Base-by-base conservation (phyloP, 129 eudicot genomes). In the Chrysanthemum makinoi region DNA sequence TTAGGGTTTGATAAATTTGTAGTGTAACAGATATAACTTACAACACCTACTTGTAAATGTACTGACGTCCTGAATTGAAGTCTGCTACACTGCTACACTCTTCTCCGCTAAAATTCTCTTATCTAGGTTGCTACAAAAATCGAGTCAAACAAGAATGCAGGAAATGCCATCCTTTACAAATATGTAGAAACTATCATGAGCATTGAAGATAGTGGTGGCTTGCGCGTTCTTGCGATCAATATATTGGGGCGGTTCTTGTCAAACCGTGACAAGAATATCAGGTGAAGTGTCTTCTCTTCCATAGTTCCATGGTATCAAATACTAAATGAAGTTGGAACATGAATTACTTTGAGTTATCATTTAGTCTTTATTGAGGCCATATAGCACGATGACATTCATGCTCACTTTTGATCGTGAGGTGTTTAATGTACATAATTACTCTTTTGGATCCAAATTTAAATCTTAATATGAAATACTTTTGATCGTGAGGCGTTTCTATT, bases 161-260 rank as follows among this genome's bases (percentile, higher is more conserved):
- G 99, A 66, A 95, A 95, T 69, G 99, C 99, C 49, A 90, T 95
- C 74, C 97, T 95, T 17, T 95, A 95, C 68, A 96, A 95, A 75
- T 95, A 97, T 85, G 99, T 90, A 53, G 96, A 88, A 70, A 90
- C 99, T 44, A 95, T 95, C 59, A 83, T 95, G 97, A 83, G 85
- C 71, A 86, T 95, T 79, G 97, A 95, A 85, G 99, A 95, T 70
- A 95, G 90, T 74, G 88, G 97, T 81, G 97, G 99, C 69, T 84
- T 95, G 81, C 89, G 99, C 44, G 99, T 90, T 61, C 97, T 95
- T 79, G 99, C 99, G 20, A 87, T 95, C 70, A 95, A 95, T 83
- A 95, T 95, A 69, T 82, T 95, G 84, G 99, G 99, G 54, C 88
- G 96, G 80, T 95, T 95, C 74, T 86, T 95, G 84, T 95, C 99